Evolutionary conservation across 768 basidiomycete genomes (phyloP), one percentile per base, ranked within the genome.

Genomic region (Hemileccinum impolitum): DNA sequence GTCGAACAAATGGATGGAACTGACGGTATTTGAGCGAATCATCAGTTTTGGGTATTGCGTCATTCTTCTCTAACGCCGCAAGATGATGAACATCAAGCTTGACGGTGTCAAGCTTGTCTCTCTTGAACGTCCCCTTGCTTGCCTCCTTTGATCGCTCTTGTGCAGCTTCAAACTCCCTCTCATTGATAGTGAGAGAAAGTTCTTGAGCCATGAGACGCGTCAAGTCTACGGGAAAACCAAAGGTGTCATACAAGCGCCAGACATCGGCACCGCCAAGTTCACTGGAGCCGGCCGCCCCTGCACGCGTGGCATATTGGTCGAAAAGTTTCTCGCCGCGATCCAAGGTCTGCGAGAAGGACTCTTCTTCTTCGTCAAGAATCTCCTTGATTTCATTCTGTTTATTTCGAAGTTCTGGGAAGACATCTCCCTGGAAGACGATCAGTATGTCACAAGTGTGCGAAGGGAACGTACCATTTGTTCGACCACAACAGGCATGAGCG

Each of bases 201-300:
- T 99, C 96, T 66, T 94, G 90, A 4, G 96, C 96, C 96, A 99
- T 98, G 50, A 99, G 76, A 43, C 87, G 84, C 1, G 96, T 99
- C 43, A 99, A 72, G 64, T 99, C 96, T 36, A 91, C 93, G 0
- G 96, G 96, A 75, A 99, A 99, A 43, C 96, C 96, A 64, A 90
- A 99, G 1, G 96, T 98, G 65, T 99, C 96, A 65, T 98, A 98
- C 43, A 99, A 70, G 23, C 90, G 80, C 96, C 96, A 99, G 31
- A 97, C 91, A 61, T 99, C 95, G 57, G 85, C 88, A 21, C 96
- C 96, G 51, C 74, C 82, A 26, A 99, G 81, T 56, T 83, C 80
- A 34, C 73, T 84, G 5, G 70, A 59, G 8, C 84, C 85, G 41
- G 77, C 72, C 45, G 84, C 77, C 55, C 75, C 75, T 9, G 94